These are phyloP conservation scores for Chlorella variabilis DNA, from an alignment of 163 green algal genomes.

Conservation along the genomic window DNA sequence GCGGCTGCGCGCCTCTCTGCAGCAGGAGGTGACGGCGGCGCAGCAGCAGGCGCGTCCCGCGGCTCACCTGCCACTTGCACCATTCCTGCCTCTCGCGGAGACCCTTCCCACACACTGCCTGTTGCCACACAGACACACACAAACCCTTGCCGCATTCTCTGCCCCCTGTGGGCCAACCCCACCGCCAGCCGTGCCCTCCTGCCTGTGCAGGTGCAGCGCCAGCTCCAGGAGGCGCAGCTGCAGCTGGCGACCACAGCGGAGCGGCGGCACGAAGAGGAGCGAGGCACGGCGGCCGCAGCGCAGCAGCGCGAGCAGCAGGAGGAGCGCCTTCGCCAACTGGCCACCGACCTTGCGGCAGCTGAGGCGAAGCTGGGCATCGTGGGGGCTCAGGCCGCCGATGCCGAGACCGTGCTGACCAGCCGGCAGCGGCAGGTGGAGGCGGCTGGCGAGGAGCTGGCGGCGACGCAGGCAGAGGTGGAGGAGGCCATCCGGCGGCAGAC, in stretches of 20 bases:
- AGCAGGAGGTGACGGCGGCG: slow-evolving; percentile 26
- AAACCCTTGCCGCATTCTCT: too few species aligned
- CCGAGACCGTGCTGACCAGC: neutral
- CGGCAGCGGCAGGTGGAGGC: neutral
- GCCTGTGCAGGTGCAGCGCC: slow-evolving; percentile 35
- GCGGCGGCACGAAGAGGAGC: neutral
- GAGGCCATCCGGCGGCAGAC: neutral
- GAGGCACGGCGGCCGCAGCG: neutral
- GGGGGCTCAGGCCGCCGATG: neutral
- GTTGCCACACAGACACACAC: too few species aligned
- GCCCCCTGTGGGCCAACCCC: too few species aligned
- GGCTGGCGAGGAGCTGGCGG: neutral
- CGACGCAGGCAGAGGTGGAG: neutral
- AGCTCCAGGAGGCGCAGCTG: slow-evolving; percentile 2
- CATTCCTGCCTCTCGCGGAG: too few species aligned
- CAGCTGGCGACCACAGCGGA: neutral
- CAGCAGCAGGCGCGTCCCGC: slow-evolving; percentile 20
- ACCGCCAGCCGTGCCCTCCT: too few species aligned
- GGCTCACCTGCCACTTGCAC: neutral
- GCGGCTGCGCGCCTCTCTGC: slow-evolving; percentile 9
- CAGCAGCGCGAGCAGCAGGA: neutral
- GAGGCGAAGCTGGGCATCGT: slow-evolving; percentile 24
- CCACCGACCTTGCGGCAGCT: slow-evolving; percentile 2
- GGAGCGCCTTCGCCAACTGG: slow-evolving; percentile 30
- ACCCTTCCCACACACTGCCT: too few species aligned